Evolutionary conservation across 75 land plant genomes (phyloP).

Genomic region (Cryptomeria japonica): DNA sequence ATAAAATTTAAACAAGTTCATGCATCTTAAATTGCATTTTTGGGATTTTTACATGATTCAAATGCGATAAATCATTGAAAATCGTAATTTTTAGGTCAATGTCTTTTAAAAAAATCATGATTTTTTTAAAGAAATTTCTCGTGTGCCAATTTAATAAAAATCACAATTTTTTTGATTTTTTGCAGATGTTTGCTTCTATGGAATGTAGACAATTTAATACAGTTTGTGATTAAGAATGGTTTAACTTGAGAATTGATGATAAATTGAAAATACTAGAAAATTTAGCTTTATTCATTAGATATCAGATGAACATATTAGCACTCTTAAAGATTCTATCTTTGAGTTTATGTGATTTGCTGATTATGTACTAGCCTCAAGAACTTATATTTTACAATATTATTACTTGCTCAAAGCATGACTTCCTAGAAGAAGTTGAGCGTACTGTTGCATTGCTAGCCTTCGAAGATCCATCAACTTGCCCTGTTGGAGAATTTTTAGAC

Average conservation of each 20-base stretch:
- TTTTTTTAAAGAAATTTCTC: no score
- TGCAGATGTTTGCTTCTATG: no score
- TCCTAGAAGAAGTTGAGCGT: constrained; percentile 56
- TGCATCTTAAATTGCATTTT: no score
- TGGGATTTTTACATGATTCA: no score
- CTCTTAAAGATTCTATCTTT: not conserved
- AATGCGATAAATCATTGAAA: no score
- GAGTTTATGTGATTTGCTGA: not conserved
- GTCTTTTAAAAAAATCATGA: no score
- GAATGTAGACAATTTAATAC: not conserved
- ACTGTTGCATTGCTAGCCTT: constrained; percentile 52
- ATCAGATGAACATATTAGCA: not conserved
- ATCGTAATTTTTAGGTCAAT: no score
- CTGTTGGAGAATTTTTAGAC: constrained; percentile 52
- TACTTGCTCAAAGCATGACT: constrained; percentile 28
- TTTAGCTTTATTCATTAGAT: not conserved
- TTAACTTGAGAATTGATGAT: no score
- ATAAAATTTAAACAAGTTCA: no score
- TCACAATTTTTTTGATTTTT: no score
- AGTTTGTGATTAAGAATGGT: not conserved
- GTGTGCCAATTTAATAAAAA: no score
- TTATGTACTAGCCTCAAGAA: not conserved
- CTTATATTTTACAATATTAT: not conserved
- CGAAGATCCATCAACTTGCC: constrained; percentile 49
- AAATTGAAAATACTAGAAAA: not conserved